Evolutionary conservation across 2,329 filamentous ascomycete genomes (phyloP), one percentile per base, ranked within the genome.

Genomic region (Arthrobotrys musiformis): DNA sequence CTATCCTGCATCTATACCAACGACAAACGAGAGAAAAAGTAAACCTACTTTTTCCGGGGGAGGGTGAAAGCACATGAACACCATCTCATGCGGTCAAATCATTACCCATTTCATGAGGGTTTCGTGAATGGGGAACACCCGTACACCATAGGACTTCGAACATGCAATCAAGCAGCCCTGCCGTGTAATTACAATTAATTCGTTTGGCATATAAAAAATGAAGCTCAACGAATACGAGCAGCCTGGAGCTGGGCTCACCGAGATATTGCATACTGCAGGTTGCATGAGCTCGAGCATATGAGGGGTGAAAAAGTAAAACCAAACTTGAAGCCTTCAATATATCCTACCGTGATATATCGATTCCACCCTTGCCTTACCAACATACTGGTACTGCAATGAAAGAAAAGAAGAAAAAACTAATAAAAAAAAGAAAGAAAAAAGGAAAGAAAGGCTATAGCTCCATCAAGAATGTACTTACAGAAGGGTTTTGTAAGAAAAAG

Each of bases 31-130:
- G 35, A 28, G 44, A 72, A 63, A 60, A 60, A 60, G 40, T 48
- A 69, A 58, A 69, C 15, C 33, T 56, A 24, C n/a, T 28, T 24
- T 2, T 37, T 37, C 33, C 35, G 50, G 37, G 48, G 9, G 50
- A 19, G n/a, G n/a, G n/a, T n/a, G n/a, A 62, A 60, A 35, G 48
- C 69, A 73, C 69, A 73, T 73, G 69, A 50, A 52, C 69, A 66
- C 28, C 33, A 48, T 33, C 60, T 73, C 69, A 66, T 63, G 68
- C 58, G 68, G 68, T 24, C 48, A 58, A 63, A 72, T 73, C 69
- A 66, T 66, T 30, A 48, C 37, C 40, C 28, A 58, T 48, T 24
- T 17, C 28, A 56, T 28, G 26, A 33, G 24, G 13, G 19, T 26
- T 46, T 30, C 13, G 3, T 40, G 56, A 56, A 72, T 13, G 26